phyloP scores from a whole-genome alignment of 768 basidiomycete species.

The Serendipita sp. region DNA sequence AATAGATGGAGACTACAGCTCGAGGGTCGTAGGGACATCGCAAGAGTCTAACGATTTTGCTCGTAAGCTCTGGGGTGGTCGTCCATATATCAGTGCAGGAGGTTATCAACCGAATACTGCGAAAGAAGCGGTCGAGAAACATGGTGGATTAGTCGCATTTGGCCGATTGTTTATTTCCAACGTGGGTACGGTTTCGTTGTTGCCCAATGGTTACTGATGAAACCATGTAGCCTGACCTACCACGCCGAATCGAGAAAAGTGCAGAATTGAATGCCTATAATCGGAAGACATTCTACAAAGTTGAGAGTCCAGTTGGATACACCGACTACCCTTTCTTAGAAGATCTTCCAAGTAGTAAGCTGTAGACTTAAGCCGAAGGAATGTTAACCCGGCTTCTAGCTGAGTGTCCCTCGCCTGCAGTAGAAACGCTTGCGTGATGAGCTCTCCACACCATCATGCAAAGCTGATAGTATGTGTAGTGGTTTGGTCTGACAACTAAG shows the following conservation, averaged over 20 bases:
- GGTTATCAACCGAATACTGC: conserved; percentile 29
- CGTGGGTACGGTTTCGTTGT: conserved; percentile 16
- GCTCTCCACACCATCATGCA: too few species aligned
- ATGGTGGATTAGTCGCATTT: conserved; percentile 20
- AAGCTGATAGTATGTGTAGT: too few species aligned
- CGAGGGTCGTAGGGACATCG: too few species aligned
- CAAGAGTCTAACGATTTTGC: background rate
- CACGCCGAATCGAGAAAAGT: conserved; percentile 21
- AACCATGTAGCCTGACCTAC: conserved; percentile 27
- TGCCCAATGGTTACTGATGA: background rate
- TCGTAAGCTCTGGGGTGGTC: conserved; percentile 3
- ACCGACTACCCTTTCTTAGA: conserved; percentile 19
- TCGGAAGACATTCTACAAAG: conserved; percentile 25
- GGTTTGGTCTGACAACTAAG: too few species aligned
- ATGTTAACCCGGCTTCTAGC: too few species aligned
- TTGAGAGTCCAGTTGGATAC: conserved; percentile 18
- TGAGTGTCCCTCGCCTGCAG: too few species aligned
- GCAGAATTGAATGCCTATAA: conserved; percentile 22
- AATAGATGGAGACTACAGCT: background rate
- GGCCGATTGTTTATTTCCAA: conserved; percentile 25
- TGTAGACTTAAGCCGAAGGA: too few species aligned
- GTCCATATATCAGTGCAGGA: conserved; percentile 26
- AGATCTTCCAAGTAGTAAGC: background rate
- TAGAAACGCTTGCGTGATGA: too few species aligned
- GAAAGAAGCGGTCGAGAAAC: conserved; percentile 21